These are phyloP conservation scores for Starmerella etchellsii DNA, from an alignment of 805 yeast species.

Conservation along the genomic window DNA sequence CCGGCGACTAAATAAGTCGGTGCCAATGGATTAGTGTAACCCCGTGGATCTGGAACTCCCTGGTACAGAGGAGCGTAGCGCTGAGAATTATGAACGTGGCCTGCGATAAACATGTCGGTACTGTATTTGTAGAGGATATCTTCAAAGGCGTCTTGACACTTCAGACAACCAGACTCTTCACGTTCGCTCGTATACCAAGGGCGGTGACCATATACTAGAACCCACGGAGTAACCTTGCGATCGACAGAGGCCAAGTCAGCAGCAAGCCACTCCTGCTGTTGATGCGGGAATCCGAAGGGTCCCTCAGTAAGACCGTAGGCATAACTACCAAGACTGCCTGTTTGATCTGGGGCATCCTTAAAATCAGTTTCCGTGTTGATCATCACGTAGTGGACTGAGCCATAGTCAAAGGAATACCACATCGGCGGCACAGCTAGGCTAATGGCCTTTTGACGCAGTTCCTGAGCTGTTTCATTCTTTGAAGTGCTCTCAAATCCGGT, in stretches of 20 bases:
- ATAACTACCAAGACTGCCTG: background rate
- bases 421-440: slow-evolving; percentile 4
- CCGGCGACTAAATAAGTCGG: slow-evolving; percentile 7
- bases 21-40: background rate
- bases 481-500: slow-evolving; percentile 3
- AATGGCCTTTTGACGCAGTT: slow-evolving; percentile 1
- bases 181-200: slow-evolving; percentile 6
- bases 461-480: background rate
- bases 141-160: slow-evolving; percentile 5
- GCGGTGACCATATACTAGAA: slow-evolving; percentile 6
- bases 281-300: slow-evolving; percentile 4
- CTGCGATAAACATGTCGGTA: slow-evolving; percentile 2
- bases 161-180: background rate
- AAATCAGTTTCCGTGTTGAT: slow-evolving; percentile 8
- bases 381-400: slow-evolving; percentile 5
- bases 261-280: slow-evolving; percentile 5
- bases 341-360: slow-evolving; percentile 3
- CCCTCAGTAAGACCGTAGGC: slow-evolving; percentile 3
- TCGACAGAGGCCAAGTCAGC: slow-evolving; percentile 7
- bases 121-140: slow-evolving; percentile 3
- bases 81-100: slow-evolving; percentile 8
- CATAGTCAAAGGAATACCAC: slow-evolving; percentile 8
- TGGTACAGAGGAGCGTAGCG: slow-evolving; percentile 5
- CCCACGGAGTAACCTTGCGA: slow-evolving; percentile 7
- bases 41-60: slow-evolving; percentile 1